Percentiles rank a stretch among this genome's conserved stretches.
Evolutionary conservation across 2,329 filamentous ascomycete genomes (phyloP).

Genomic region (Colletotrichum aenigma): DNA sequence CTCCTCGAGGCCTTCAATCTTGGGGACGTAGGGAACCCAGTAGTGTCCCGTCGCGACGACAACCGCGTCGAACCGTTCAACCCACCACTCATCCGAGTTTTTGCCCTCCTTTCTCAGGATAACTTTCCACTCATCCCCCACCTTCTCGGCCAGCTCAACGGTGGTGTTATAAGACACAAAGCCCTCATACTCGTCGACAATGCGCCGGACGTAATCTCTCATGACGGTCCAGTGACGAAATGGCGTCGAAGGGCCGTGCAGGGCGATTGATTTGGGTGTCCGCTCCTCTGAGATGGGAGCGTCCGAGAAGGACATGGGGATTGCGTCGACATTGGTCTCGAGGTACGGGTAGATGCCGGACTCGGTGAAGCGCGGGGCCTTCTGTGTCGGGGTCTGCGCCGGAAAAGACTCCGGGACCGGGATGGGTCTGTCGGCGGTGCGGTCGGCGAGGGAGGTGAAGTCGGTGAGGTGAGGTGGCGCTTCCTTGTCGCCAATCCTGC

Average conservation of each 20-base stretch:
- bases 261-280: constrained; percentile 30
- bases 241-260: constrained; percentile 61
- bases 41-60: constrained; percentile 67
- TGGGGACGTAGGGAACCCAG: constrained; percentile 60
- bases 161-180: constrained; percentile 62
- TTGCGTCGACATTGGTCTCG: constrained; percentile 67
- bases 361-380: constrained; percentile 54
- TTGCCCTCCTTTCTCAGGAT: constrained; percentile 47
- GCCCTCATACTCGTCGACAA: constrained; percentile 58
- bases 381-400: constrained; percentile 41
- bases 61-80: constrained; percentile 65
- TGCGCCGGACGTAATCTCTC: constrained; percentile 54
- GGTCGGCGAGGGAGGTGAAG: constrained; percentile 48
- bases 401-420: constrained; percentile 52
- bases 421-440: constrained; percentile 54
- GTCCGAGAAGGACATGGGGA: constrained; percentile 65
- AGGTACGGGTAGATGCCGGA: constrained; percentile 66
- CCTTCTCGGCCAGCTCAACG: constrained; percentile 62
- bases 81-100: constrained; percentile 62
- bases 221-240: constrained; percentile 67
- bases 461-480: constrained; percentile 45
- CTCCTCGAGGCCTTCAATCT: constrained; percentile 51
- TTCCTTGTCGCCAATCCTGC: constrained; percentile 45
- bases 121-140: constrained; percentile 54
- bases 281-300: constrained; percentile 52